Evolutionary conservation across 257 asterid species (phyloP).

Genomic region (Solanum pinnatisectum): DNA sequence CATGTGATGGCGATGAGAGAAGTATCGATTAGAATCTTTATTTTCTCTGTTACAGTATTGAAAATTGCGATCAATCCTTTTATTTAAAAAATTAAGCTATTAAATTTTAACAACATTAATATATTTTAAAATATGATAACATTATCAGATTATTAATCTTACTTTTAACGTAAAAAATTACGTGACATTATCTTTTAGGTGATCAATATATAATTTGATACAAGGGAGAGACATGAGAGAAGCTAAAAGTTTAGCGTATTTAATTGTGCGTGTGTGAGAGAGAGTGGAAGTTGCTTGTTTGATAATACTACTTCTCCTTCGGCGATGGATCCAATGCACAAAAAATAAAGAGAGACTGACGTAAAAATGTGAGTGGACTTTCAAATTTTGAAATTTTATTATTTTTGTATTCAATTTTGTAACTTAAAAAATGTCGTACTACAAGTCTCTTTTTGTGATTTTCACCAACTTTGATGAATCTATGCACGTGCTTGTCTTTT

Average conservation of each 20-base stretch:
- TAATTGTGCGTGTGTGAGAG: neutral
- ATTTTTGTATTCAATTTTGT: neutral
- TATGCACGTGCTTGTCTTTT: neutral
- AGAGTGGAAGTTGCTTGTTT: neutral
- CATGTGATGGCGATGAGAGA: neutral
- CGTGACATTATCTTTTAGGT: neutral
- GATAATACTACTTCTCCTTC: neutral
- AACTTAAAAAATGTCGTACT: neutral
- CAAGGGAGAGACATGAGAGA: neutral
- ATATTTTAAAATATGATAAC: too few species aligned
- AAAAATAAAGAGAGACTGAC: neutral
- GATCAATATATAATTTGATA: too few species aligned
- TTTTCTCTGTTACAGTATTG: neutral
- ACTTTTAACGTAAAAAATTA: too few species aligned
- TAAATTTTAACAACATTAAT: too few species aligned
- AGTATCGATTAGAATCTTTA: neutral
- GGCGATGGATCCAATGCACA: constrained; percentile 1
- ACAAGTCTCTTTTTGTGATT: neutral
- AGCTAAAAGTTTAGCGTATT: neutral
- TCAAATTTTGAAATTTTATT: neutral
- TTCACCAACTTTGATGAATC: neutral
- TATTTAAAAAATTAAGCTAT: neutral
- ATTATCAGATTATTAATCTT: neutral
- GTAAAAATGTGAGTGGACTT: neutral
- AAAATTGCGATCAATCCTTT: neutral